These are phyloP conservation scores for Phytopythium ostracodes DNA, from an alignment of 352 stramenopile species.

Conservation along the genomic window DNA sequence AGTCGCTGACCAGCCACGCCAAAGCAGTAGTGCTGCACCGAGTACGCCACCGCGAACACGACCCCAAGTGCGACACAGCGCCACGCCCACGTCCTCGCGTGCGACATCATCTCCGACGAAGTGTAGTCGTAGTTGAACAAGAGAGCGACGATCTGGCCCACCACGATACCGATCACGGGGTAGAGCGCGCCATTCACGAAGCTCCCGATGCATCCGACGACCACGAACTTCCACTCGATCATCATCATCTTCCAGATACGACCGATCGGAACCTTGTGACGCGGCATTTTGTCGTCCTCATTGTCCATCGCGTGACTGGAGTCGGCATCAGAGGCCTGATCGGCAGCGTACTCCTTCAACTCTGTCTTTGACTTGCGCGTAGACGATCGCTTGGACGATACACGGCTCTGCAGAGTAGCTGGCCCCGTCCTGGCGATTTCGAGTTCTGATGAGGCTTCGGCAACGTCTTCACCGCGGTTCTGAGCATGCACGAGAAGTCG, in stretches of 20 bases:
- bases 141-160: constrained; percentile 50
- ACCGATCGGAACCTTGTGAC: constrained; percentile 6
- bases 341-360: not conserved
- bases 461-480: constrained; percentile 12
- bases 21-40: constrained; percentile 53
- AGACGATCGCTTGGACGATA: not conserved
- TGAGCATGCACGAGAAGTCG: constrained; percentile 39
- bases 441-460: not conserved
- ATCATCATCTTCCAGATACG: constrained; percentile 49
- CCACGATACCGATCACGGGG: constrained; percentile 41
- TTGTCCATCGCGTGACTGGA: not conserved
- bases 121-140: constrained; percentile 41
- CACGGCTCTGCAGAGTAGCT: not conserved
- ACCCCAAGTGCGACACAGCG: constrained; percentile 34
- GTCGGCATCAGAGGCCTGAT: not conserved
- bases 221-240: constrained; percentile 43
- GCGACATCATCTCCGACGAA: constrained; percentile 30
- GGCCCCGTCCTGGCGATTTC: not conserved
- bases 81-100: constrained; percentile 20
- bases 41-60: constrained; percentile 28
- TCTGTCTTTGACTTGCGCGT: constrained; percentile 8
- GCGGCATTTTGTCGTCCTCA: constrained; percentile 1
- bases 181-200: constrained; percentile 41
- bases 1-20: constrained; percentile 41
- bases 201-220: constrained; percentile 28